Conservation (phyloP, 2,329 filamentous ascomycete species). For the Pseudocercospora macadamiae region DNA sequence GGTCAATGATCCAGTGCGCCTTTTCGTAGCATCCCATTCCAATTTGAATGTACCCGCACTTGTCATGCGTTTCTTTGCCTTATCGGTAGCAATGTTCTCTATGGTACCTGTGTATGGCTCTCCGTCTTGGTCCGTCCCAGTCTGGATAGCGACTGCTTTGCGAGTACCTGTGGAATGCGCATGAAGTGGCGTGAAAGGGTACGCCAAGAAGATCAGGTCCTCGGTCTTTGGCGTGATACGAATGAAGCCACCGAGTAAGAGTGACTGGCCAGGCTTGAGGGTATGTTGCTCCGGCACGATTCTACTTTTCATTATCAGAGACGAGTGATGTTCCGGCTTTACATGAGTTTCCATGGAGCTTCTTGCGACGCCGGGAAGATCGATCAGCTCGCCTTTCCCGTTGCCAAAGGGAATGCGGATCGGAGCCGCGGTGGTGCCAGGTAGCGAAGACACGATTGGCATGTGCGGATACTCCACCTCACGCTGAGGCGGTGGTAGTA, state of each 20-base stretch:
- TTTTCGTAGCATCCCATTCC: constrained; percentile 79
- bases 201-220: constrained; percentile 71
- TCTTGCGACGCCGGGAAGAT: constrained; percentile 82
- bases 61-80: constrained; percentile 38
- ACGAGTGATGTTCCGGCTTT: constrained; percentile 63
- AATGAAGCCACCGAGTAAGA: constrained; percentile 79
- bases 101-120: constrained; percentile 60
- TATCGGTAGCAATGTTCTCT: constrained; percentile 60
- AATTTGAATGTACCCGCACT: constrained; percentile 77
- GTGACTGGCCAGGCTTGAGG: constrained; percentile 75
- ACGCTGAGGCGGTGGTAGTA: constrained; percentile 75
- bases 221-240: constrained; percentile 77
- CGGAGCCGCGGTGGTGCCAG: constrained; percentile 92
- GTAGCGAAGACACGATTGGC: constrained; percentile 81
- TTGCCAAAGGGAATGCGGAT: constrained; percentile 90
- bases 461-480: constrained; percentile 80
- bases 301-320: constrained; percentile 78
- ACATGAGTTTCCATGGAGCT: constrained; percentile 74
- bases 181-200: constrained; percentile 79
- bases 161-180: constrained; percentile 76
- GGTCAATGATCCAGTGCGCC: constrained; percentile 74
- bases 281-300: constrained; percentile 72
- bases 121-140: constrained; percentile 48
- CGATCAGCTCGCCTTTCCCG: constrained; percentile 86
- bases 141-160: constrained; percentile 77